Conservation (phyloP, 768 basidiomycete species). For the Lactarius deliciosus region DNA sequence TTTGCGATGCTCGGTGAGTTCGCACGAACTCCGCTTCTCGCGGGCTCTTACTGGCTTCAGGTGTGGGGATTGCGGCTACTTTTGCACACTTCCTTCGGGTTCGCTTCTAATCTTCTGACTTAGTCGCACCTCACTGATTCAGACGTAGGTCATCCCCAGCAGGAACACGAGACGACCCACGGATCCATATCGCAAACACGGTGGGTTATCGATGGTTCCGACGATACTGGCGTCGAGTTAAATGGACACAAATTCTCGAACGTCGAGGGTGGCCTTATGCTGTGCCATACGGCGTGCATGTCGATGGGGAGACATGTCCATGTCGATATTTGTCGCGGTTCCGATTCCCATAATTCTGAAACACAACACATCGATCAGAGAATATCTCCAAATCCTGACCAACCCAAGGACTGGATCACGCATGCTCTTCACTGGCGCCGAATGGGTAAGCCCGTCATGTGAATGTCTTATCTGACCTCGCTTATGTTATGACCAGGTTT, state of each 20-base stretch:
- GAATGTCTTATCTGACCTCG: background rate
- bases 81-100: slow-evolving; percentile 57
- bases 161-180: slow-evolving; percentile 60
- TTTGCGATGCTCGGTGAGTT: slow-evolving; percentile 48
- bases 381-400: slow-evolving; percentile 47
- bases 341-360: slow-evolving; percentile 45
- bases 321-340: slow-evolving; percentile 52
- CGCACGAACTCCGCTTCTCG: background rate
- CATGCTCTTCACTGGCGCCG: slow-evolving; percentile 50
- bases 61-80: slow-evolving; percentile 55
- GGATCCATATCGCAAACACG: slow-evolving; percentile 59
- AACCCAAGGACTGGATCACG: slow-evolving; percentile 52
- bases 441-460: slow-evolving; percentile 44
- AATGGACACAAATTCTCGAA: slow-evolving; percentile 53
- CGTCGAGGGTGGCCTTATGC: slow-evolving; percentile 60
- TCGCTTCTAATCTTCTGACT: slow-evolving; percentile 1
- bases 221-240: slow-evolving; percentile 50
- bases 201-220: slow-evolving; percentile 56
- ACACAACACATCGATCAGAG: slow-evolving; percentile 45
- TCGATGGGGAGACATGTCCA: slow-evolving; percentile 57
- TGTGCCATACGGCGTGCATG: slow-evolving; percentile 57
- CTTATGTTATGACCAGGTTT: slow-evolving; percentile 43
- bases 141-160: slow-evolving; percentile 52
- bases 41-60: slow-evolving; percentile 32
- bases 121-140: background rate